Percentiles rank a stretch among this genome's conserved stretches.
Conservation (phyloP, 2,329 filamentous ascomycete genomes). For the Didymellaceae sp. region DNA sequence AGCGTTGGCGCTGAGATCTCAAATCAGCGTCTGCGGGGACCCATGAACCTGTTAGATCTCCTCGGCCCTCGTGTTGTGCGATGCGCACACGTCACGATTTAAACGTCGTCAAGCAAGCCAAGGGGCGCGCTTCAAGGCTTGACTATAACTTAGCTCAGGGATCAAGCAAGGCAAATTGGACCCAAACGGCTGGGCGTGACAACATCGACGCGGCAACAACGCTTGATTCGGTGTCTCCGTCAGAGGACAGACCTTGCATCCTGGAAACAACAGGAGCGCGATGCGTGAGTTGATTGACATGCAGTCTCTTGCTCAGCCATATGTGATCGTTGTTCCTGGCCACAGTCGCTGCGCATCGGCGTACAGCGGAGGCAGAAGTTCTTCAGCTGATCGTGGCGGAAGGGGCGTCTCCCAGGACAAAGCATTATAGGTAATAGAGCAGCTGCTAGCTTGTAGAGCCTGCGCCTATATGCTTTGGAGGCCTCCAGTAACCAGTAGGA, state of each 20-base stretch:
- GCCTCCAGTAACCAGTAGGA: not conserved
- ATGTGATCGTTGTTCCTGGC: not conserved
- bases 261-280: constrained; percentile 5
- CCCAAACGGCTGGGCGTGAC: constrained; percentile 22
- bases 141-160: constrained; percentile 14
- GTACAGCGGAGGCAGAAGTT: no score
- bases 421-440: no score
- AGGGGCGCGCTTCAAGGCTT: constrained; percentile 25
- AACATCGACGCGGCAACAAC: constrained; percentile 20
- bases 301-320: not conserved
- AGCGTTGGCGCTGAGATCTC: constrained; percentile 8
- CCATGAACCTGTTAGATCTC: not conserved
- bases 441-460: no score
- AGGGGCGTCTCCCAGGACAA: no score
- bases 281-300: not conserved
- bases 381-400: no score
- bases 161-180: constrained; percentile 12
- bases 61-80: constrained; percentile 12
- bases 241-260: constrained; percentile 3
- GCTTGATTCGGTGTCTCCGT: constrained; percentile 22
- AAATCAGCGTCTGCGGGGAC: constrained; percentile 13
- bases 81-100: constrained; percentile 31
- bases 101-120: constrained; percentile 24
- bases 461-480: no score
- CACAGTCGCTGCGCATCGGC: no score